A percentile compares a stretch with the other conserved stretches of the same genome.
Evolutionary conservation across 169 alveolate genomes (phyloP).

Genomic region (Perkinsus marinus): DNA sequence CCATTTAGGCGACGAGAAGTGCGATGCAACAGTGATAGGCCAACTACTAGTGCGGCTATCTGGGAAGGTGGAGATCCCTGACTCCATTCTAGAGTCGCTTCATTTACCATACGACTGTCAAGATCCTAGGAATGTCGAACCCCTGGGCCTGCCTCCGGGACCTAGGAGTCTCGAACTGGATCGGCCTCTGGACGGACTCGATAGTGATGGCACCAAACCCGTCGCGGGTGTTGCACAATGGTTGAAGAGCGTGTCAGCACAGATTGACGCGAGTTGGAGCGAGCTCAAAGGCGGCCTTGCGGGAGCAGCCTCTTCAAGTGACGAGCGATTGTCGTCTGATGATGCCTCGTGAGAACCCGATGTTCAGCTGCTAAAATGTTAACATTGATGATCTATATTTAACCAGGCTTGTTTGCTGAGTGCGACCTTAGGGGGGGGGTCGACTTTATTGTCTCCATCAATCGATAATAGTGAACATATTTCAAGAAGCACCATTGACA

Average conservation of each 20-base stretch:
- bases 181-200: not conserved
- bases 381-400: too few species aligned
- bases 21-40: slow-evolving; percentile 6
- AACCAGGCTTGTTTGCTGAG: too few species aligned
- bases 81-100: not conserved
- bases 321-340: not conserved
- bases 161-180: not conserved
- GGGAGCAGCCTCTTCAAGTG: not conserved
- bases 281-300: not conserved
- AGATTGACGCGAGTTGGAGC: not conserved
- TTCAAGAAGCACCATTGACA: too few species aligned
- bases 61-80: not conserved
- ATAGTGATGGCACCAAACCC: not conserved
- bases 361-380: too few species aligned
- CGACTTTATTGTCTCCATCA: too few species aligned
- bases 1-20: slow-evolving; percentile 1
- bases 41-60: slow-evolving; percentile 1
- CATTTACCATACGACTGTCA: not conserved
- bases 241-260: not conserved
- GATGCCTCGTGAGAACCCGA: not conserved
- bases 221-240: not conserved
- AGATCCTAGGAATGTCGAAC: not conserved
- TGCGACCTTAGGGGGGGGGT: too few species aligned
- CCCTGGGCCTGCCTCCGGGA: not conserved
- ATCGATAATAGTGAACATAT: too few species aligned